Base-by-base conservation (phyloP, 306 rosid genomes). In the Arachis stenosperma region DNA sequence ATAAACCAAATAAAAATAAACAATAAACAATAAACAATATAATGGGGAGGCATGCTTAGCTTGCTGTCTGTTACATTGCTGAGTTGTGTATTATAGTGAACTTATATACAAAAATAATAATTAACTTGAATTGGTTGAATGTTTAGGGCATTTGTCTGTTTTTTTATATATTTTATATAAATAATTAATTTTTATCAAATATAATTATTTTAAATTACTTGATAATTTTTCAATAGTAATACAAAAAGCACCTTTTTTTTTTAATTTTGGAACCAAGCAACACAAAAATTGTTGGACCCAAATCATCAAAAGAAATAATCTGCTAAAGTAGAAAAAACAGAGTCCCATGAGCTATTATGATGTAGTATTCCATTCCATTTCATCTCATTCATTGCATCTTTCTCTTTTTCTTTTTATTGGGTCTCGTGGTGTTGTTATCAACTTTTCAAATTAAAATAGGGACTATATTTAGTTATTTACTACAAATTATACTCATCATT, bases 261-360 rank as follows among this genome's bases (percentile, higher is more conserved):
- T 22, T 22, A 22, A 22, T 22, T 22, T 22, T 22, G 27, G 27
- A 22, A 22, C 27, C 78, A 72, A 73, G 82, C 51, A 76, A 46
- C 72, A 82, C 44, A 22, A 22, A 59, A 78, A 9, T 82, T 69
- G 81, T 27, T 76, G 72, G 82, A 80, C 84, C 89, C 88, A 82
- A 84, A 81, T 84, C 84, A 80, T 88, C 75, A 80, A 81, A 82
- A 83, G 82, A 74, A 74, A 22, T 22, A 22, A 22, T 22, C 27
- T 22, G 27, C 27, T 22, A 22, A 22, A 22, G 27, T 22, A 33
- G 37, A 33, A 33, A 33, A 33, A 33, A 33, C 27, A 22, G 4
- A 33, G 37, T 33, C 37, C 37, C 37, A 33, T 33, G 4, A 33
- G 37, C 4, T 33, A 33, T 33, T 33, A 33, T 33, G 37, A 33